Conservation (phyloP, 1,284 basidiomycete species). For the Cutaneotrichosporon mucoides region DNA sequence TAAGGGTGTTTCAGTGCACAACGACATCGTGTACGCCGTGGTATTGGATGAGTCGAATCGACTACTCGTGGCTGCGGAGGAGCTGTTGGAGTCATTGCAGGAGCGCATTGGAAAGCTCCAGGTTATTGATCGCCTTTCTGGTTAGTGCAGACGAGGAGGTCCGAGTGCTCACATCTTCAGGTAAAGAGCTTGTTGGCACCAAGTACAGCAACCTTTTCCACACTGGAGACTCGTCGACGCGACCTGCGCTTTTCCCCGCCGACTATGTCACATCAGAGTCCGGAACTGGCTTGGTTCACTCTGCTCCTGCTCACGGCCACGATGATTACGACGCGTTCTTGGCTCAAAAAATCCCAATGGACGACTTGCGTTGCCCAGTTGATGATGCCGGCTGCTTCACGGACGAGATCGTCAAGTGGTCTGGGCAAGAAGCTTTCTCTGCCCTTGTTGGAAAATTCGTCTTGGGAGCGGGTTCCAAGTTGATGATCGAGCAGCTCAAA, state of each 20-base stretch:
- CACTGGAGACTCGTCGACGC: slow-evolving; percentile 52
- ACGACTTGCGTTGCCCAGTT: slow-evolving; percentile 64
- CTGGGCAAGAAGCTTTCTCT: slow-evolving; percentile 46
- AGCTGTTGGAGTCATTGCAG: slow-evolving; percentile 59
- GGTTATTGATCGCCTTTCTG: slow-evolving; percentile 54
- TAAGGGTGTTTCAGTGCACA: slow-evolving; percentile 65
- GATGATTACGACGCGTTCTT: slow-evolving; percentile 84
- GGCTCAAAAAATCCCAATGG: slow-evolving; percentile 37
- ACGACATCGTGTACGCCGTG: slow-evolving; percentile 67
- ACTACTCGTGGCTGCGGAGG: slow-evolving; percentile 64
- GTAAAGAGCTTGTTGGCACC: slow-evolving; percentile 62
- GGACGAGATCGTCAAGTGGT: slow-evolving; percentile 55
- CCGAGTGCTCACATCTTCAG: slow-evolving; percentile 45
- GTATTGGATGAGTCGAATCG: slow-evolving; percentile 50
- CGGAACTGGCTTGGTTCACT: slow-evolving; percentile 96
- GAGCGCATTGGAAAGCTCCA: slow-evolving; percentile 57
- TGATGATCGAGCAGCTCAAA: slow-evolving; percentile 63
- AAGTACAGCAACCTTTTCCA: slow-evolving; percentile 68
- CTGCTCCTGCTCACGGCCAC: slow-evolving; percentile 88
- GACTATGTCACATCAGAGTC: slow-evolving; percentile 77
- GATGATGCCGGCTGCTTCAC: slow-evolving; percentile 75
- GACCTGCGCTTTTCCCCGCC: slow-evolving; percentile 53
- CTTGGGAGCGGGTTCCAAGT: slow-evolving; percentile 64
- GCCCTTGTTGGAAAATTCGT: slow-evolving; percentile 64
- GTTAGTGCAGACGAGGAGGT: too few relatives aligned